These are phyloP conservation scores for Cucurbita maxima DNA, from an alignment of 306 rosid genomes.

Conservation along the genomic window DNA sequence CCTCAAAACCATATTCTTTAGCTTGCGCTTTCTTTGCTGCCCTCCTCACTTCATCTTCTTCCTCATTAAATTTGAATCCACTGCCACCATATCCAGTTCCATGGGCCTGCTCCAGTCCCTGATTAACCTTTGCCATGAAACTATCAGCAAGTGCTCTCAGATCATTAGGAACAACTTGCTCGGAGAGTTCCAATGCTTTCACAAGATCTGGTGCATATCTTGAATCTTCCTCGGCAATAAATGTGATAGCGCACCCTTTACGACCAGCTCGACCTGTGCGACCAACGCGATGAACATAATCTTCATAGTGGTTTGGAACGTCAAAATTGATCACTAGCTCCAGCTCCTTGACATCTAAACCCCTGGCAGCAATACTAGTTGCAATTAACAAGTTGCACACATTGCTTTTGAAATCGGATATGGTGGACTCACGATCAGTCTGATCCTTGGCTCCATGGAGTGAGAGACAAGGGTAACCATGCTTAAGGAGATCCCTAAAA, in stretches of 20 bases:
- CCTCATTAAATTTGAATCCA: slow-evolving; percentile 88
- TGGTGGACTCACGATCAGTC: slow-evolving; percentile 88
- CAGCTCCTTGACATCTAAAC: slow-evolving; percentile 90
- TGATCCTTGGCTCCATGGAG: slow-evolving; percentile 93
- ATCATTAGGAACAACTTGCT: slow-evolving; percentile 85
- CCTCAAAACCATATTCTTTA: slow-evolving; percentile 90
- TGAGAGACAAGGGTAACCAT: slow-evolving; percentile 78
- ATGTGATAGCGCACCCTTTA: slow-evolving; percentile 84
- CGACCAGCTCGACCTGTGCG: slow-evolving; percentile 96
- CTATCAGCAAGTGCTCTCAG: slow-evolving; percentile 62
- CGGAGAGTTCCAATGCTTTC: slow-evolving; percentile 82
- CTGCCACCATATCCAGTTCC: slow-evolving; percentile 98
- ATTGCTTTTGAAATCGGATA: slow-evolving; percentile 74
- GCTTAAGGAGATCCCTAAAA: slow-evolving; percentile 59
- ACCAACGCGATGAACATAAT: slow-evolving; percentile 91
- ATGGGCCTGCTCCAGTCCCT: slow-evolving; percentile 81
- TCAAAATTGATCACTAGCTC: slow-evolving; percentile 83
- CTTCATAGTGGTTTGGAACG: slow-evolving; percentile 92
- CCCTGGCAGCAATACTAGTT: slow-evolving; percentile 86
- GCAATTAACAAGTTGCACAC: slow-evolving; percentile 78
- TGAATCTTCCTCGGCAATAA: slow-evolving; percentile 75
- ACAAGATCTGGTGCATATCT: slow-evolving; percentile 83
- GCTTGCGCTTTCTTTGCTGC: slow-evolving; percentile 99
- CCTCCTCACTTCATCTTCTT: slow-evolving; percentile 87
- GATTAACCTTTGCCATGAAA: slow-evolving; percentile 70